A percentile compares a stretch with the other conserved stretches of the same genome.
These are phyloP conservation scores for Pezicula rhizophila DNA, from an alignment of 2,329 filamentous ascomycete genomes.

Conservation along the genomic window DNA sequence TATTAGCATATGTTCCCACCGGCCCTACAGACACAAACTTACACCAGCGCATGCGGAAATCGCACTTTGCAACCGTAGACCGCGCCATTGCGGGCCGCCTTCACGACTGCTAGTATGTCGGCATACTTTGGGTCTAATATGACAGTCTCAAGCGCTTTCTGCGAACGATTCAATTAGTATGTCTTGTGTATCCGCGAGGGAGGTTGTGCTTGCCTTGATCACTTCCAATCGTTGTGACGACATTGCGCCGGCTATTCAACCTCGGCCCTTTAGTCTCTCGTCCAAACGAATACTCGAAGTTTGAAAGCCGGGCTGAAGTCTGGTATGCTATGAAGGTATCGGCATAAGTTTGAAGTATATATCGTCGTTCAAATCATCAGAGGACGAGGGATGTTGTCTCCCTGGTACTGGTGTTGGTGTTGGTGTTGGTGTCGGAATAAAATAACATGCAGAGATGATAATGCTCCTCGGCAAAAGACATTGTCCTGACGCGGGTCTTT, in stretches of 20 bases:
- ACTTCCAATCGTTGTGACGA: neutral
- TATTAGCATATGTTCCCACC: neutral
- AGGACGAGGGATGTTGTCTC: neutral
- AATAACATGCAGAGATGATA: no score
- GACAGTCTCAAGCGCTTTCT: constrained; percentile 59
- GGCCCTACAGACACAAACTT: constrained; percentile 22
- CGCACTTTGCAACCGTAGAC: constrained; percentile 97
- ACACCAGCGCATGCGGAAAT: constrained; percentile 94
- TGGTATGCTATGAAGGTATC: neutral
- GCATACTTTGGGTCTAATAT: constrained; percentile 80
- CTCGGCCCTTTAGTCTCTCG: neutral
- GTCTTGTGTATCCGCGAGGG: neutral
- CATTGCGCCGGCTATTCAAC: neutral
- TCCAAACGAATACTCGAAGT: neutral
- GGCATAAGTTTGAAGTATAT: neutral
- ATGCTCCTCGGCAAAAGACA: no score
- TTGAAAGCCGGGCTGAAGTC: neutral
- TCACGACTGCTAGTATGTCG: constrained; percentile 77
- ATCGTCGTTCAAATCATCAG: neutral
- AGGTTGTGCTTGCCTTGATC: constrained; percentile 16
- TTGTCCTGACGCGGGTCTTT: no score
- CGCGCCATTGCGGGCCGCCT: constrained; percentile 91
- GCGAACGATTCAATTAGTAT: constrained; percentile 9
- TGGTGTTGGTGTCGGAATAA: no score
- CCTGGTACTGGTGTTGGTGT: no score